Conservation (phyloP, 257 asterid genomes). For the Solanum chmielewskii region DNA sequence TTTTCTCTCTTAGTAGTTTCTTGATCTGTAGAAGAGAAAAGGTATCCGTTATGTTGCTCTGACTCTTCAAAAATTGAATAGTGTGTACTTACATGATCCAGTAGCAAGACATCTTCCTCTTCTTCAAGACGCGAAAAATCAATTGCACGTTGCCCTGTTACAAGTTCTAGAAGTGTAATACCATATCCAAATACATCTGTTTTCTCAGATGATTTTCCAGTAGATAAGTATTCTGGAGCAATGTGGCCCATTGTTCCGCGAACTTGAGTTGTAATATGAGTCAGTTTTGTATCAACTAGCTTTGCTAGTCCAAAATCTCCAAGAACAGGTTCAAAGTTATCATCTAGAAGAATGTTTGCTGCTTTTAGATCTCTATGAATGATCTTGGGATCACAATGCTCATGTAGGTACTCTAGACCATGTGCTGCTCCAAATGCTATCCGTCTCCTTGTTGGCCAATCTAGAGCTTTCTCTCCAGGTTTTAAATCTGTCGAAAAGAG, state of each 20-base stretch:
- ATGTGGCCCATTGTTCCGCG: slow-evolving; percentile 99
- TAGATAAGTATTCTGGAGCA: slow-evolving; percentile 83
- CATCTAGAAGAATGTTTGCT: slow-evolving; percentile 76
- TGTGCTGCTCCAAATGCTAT: slow-evolving; percentile 88
- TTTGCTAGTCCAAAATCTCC: slow-evolving; percentile 94
- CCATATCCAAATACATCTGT: slow-evolving; percentile 93
- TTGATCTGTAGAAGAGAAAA: slow-evolving; percentile 36
- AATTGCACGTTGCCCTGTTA: slow-evolving; percentile 85
- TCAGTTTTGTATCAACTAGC: slow-evolving; percentile 51
- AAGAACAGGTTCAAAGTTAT: slow-evolving; percentile 68
- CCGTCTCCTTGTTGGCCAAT: slow-evolving; percentile 63
- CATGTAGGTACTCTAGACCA: slow-evolving; percentile 90
- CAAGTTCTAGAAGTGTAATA: slow-evolving; percentile 76
- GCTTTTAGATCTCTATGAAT: slow-evolving; percentile 91
- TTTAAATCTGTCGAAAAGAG: slow-evolving; percentile 35
- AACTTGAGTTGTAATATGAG: slow-evolving; percentile 80
- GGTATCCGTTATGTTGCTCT: neutral
- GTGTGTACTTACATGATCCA: slow-evolving; percentile 60
- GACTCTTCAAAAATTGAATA: neutral
- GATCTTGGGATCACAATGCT: slow-evolving; percentile 79
- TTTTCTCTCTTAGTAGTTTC: slow-evolving; percentile 58
- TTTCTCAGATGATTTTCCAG: slow-evolving; percentile 82
- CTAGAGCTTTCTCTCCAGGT: slow-evolving; percentile 68
- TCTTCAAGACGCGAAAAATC: slow-evolving; percentile 86
- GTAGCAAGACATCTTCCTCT: slow-evolving; percentile 83